Evolutionary conservation across 148 eudicot genomes (phyloP), one percentile per base, ranked within the genome.

Genomic region (Chenopodium album): DNA sequence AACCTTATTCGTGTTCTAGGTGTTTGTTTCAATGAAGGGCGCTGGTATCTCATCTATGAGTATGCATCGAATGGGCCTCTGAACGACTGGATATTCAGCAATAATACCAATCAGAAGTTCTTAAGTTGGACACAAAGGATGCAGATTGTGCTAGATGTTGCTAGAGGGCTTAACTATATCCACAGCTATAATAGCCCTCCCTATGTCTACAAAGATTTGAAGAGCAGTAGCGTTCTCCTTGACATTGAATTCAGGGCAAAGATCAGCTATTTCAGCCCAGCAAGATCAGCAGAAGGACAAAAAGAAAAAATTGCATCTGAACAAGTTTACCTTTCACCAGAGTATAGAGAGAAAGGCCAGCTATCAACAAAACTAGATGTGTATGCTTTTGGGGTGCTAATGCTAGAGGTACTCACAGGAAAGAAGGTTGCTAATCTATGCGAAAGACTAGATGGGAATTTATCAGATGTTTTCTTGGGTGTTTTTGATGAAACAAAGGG

Each of bases 301-400:
- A 90, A 82, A 44, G 89, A 88, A 47, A 78, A 86, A 50, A 82
- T 80, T 79, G 80, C 87, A 13, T 64, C 88, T 84, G 92, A 92
- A 23, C 90, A 88, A 74, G 91, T 90, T 23, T 91, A 92, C 86
- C 88, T 91, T 90, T 90, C 97, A 62, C 99, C 99, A 0, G 99
- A 95, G 86, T 93, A 91, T 78, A 59, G 88, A 73, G 89, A 91
- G 81, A 88, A 86, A 69, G 94, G 97, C 9, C 80, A 91, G 19
- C 78, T 95, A 56, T 91, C 98, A 0, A 84, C 95, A 23, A 94
- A 92, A 87, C 90, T 96, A 29, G 99, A 96, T 87, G 98, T 96
- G 23, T 95, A 92, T 76, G 84, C 94, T 70, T 96, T 96, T 76
- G 98, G 98, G 62, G 88, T 94, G 71, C 84, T 94, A 34, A 59